Percentiles rank a stretch among this genome's conserved stretches.
Evolutionary conservation across 2,329 filamentous ascomycete genomes (phyloP).

Genomic region (Amylocarpus encephaloides): DNA sequence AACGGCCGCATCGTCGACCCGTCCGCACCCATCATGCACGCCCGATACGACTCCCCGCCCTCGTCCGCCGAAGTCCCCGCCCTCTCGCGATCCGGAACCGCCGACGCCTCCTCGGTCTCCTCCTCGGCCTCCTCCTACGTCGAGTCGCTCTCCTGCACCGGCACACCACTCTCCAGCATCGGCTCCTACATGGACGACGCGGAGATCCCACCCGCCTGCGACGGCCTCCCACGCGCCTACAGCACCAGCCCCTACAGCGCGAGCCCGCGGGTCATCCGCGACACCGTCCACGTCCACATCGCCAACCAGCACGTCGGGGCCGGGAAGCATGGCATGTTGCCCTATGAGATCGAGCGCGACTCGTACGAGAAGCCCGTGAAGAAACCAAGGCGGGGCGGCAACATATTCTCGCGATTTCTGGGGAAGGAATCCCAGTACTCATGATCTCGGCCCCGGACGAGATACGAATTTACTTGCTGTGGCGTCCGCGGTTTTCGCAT

Average conservation of each 20-base stretch:
- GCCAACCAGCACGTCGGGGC: slow-evolving; percentile 13
- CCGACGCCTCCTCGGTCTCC: slow-evolving; percentile 24
- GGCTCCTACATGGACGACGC: slow-evolving; percentile 27
- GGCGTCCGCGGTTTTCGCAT: not conserved
- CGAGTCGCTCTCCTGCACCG: slow-evolving; percentile 24
- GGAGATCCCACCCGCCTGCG: slow-evolving; percentile 4
- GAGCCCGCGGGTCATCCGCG: slow-evolving; percentile 15
- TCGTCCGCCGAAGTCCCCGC: slow-evolving; percentile 32
- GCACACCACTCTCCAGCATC: slow-evolving; percentile 32
- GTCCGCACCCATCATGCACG: slow-evolving; percentile 7
- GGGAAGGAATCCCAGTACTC: not conserved
- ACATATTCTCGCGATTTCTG: slow-evolving; percentile 26
- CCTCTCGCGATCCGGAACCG: slow-evolving; percentile 30
- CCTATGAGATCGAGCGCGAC: slow-evolving; percentile 29
- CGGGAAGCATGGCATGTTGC: slow-evolving; percentile 24
- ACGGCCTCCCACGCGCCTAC: slow-evolving; percentile 9
- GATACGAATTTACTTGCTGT: slow-evolving; percentile 1
- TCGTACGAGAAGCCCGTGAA: slow-evolving; percentile 20
- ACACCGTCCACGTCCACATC: slow-evolving; percentile 26
- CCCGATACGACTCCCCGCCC: slow-evolving; percentile 30
- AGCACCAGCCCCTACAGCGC: slow-evolving; percentile 1
- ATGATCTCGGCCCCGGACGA: not conserved
- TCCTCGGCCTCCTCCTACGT: slow-evolving; percentile 31
- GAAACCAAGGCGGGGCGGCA: slow-evolving; percentile 21
- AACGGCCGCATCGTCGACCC: slow-evolving; percentile 16